Evolutionary conservation across 495 filamentous ascomycete species (phyloP).

Genomic region (Tirmania nivea): DNA sequence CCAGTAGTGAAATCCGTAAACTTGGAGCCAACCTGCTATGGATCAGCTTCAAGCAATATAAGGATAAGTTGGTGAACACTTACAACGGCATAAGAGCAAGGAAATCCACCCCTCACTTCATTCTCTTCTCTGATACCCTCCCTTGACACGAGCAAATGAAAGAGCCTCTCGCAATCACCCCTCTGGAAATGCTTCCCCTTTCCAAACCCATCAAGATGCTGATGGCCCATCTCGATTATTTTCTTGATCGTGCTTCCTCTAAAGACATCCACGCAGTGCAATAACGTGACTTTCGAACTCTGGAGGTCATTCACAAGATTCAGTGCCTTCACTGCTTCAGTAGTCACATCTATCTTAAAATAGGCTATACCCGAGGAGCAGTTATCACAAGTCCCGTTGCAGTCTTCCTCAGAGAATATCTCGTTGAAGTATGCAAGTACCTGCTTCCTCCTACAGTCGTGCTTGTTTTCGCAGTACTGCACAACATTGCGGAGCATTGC

Average conservation of each 20-base stretch:
- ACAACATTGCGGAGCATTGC: slow-evolving; percentile 68
- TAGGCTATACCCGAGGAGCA: slow-evolving; percentile 48
- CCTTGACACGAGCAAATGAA: slow-evolving; percentile 24
- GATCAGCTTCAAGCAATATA: no score
- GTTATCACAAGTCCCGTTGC: slow-evolving; percentile 61
- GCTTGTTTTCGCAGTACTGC: slow-evolving; percentile 68
- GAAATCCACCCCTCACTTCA: slow-evolving; percentile 32
- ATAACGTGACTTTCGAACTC: slow-evolving; percentile 25
- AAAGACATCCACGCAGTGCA: slow-evolving; percentile 30
- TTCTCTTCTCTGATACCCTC: slow-evolving; percentile 28
- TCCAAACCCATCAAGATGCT: slow-evolving; percentile 22
- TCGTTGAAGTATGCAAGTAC: slow-evolving; percentile 87
- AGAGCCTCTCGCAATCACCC: slow-evolving; percentile 28
- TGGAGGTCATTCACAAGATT: slow-evolving; percentile 36
- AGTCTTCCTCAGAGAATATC: slow-evolving; percentile 45
- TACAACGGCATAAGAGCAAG: neutral
- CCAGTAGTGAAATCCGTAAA: neutral
- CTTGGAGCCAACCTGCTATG: neutral
- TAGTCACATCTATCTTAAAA: slow-evolving; percentile 49
- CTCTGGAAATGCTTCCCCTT: slow-evolving; percentile 26
- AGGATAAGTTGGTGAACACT: no score
- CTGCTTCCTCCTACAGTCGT: slow-evolving; percentile 68
- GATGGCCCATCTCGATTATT: slow-evolving; percentile 19
- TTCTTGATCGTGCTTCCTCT: slow-evolving; percentile 24
- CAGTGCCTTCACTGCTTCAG: slow-evolving; percentile 46